Conservation (phyloP, 768 basidiomycete genomes). For the Lentinula lateritia region DNA sequence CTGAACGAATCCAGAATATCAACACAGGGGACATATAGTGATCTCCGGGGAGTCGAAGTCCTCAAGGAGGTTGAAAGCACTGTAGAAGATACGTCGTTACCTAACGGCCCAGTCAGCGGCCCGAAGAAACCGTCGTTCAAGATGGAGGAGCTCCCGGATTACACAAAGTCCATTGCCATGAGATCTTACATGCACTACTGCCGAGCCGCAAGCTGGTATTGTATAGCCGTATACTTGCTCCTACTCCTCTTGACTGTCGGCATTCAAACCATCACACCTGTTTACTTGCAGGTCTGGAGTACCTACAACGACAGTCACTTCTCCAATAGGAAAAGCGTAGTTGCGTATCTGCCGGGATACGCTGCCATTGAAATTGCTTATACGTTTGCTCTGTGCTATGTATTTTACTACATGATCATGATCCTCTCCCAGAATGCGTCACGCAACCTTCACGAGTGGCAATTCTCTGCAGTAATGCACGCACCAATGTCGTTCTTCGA, state of each 20-base stretch:
- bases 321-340: background rate
- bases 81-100: background rate
- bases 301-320: conserved; percentile 10
- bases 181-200: conserved; percentile 11
- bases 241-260: conserved; percentile 9
- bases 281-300: conserved; percentile 11
- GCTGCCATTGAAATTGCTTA: conserved; percentile 8
- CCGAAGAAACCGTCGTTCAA: background rate
- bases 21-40: background rate
- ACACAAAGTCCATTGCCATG: background rate
- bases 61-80: background rate
- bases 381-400: conserved; percentile 6
- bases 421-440: conserved; percentile 9
- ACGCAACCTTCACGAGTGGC: conserved; percentile 13
- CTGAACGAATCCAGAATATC: background rate
- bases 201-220: conserved; percentile 7
- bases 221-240: conserved; percentile 3
- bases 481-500: conserved; percentile 60
- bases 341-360: conserved; percentile 5
- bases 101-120: background rate
- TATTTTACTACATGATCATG: conserved; percentile 11
- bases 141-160: background rate
- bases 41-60: background rate
- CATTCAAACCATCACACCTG: conserved; percentile 9
- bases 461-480: conserved; percentile 42